Evolutionary conservation across 2,329 filamentous ascomycete species (phyloP), one percentile per base, ranked within the genome.

Genomic region (Fusarium siculi): DNA sequence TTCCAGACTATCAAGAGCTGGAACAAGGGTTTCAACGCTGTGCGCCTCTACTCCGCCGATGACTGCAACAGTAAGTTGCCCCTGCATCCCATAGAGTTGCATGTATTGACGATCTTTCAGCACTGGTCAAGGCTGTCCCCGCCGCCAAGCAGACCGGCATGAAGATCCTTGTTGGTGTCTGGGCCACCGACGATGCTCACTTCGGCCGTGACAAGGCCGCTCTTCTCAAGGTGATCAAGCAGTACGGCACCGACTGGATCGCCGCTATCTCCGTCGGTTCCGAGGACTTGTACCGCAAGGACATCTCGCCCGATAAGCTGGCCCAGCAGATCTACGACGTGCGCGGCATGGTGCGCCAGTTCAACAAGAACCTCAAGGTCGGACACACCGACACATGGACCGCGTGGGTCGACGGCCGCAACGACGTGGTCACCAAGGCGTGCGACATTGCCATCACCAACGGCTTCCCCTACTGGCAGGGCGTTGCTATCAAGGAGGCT

Each of bases 311-410:
- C 8, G 57, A 73, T 28, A 76, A 76, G 70, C 74, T 76, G 4
- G 74, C 74, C 14, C 72, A 67, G 30, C 67, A 76, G 23, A 76
- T 76, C 54, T 76, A 76, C 63, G 74, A 76, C 42, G 74, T 76
- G 43, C 74, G 74, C 15, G 74, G 74, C 4, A 76, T 76, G 74
- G 74, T 76, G 4, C 40, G 42, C 44, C 74, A 76, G 65, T 76
- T 36, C 46, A 63, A 72, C 56, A 76, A 76, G 74, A 75, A 66
- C 34, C 32, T 76, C 53, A 74, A 68, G 74, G 74, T 76, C 42
- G 74, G 74, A 37, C 74, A 76, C 58, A 76, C 70, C 30, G 74
- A 76, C 40, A 76, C 74, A 4, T 76, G 74, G 74, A 76, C 72
- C 9, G 74, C 74, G 7, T 76, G 74, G 74, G 74, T 76, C 18